Percentiles rank a stretch among this genome's conserved stretches.
Evolutionary conservation across 2,329 filamentous ascomycete genomes (phyloP).

Genomic region (Colletotrichum lupini): DNA sequence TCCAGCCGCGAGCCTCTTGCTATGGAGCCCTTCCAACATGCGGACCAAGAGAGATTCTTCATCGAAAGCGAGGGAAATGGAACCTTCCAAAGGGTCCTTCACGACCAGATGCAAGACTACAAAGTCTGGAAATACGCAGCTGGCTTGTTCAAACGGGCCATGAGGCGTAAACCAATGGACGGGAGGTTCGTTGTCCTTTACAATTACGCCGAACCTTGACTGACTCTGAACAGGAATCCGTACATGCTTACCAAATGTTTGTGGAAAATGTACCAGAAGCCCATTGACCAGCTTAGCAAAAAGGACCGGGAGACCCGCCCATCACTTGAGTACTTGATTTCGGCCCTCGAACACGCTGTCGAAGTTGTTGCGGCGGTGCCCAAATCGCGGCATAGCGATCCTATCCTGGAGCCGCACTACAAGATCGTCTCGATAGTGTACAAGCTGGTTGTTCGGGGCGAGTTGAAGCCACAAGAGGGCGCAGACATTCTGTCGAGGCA

Average conservation of each 20-base stretch:
- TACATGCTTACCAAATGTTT: constrained; percentile 72
- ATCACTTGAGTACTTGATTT: constrained; percentile 55
- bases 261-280: constrained; percentile 72
- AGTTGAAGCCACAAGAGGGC: constrained; percentile 59
- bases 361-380: constrained; percentile 61
- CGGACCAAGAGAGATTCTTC: constrained; percentile 67
- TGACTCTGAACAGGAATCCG: constrained; percentile 56
- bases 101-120: constrained; percentile 68
- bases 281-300: constrained; percentile 53
- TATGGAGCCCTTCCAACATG: constrained; percentile 70
- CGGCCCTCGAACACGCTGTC: constrained; percentile 62
- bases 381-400: constrained; percentile 73
- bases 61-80: constrained; percentile 61
- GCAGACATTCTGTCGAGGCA: constrained; percentile 66
- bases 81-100: constrained; percentile 63
- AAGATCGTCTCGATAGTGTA: constrained; percentile 86
- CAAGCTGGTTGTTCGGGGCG: constrained; percentile 76
- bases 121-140: constrained; percentile 72
- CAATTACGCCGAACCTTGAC: not conserved
- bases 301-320: constrained; percentile 54
- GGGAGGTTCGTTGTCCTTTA: constrained; percentile 61
- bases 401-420: constrained; percentile 91
- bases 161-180: constrained; percentile 63
- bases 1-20: constrained; percentile 71
- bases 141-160: constrained; percentile 66